These are phyloP conservation scores for Pestalotiopsis sp. DNA, from an alignment of 2,329 filamentous ascomycete species.

Conservation along the genomic window DNA sequence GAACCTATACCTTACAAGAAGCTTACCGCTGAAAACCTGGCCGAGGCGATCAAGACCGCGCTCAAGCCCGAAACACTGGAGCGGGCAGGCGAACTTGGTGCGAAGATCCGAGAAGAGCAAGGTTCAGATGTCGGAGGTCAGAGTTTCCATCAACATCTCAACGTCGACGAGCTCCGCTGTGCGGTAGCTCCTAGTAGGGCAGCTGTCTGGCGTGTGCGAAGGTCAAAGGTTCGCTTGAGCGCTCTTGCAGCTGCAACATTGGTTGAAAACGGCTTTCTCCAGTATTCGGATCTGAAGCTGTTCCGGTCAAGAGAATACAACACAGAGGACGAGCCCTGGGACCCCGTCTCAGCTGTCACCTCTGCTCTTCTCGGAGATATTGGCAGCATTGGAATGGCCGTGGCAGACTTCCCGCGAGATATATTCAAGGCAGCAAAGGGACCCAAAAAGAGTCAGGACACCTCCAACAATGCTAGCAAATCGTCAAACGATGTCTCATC, in stretches of 20 bases:
- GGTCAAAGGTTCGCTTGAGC: conserved; percentile 69
- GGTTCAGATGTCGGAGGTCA: conserved; percentile 66
- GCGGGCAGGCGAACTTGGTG: conserved; percentile 60
- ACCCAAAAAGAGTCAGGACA: conserved; percentile 19
- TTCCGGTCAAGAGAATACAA: conserved; percentile 67
- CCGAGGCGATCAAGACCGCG: conserved; percentile 64
- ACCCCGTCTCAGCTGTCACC: conserved; percentile 78
- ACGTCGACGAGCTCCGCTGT: conserved; percentile 70
- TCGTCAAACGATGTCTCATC: conserved; percentile 13
- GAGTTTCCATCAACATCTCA: conserved; percentile 72
- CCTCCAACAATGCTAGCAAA: conserved; percentile 21
- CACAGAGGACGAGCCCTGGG: conserved; percentile 76
- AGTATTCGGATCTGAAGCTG: conserved; percentile 74
- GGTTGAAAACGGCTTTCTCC: conserved; percentile 64
- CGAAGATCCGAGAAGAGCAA: conserved; percentile 67
- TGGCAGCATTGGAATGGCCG: conserved; percentile 77
- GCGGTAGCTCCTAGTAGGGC: conserved; percentile 67
- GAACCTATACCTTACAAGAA: conserved; percentile 70
- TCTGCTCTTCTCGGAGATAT: conserved; percentile 83
- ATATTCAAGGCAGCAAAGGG: conserved; percentile 46
- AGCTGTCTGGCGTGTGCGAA: conserved; percentile 76
- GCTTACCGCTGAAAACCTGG: conserved; percentile 67
- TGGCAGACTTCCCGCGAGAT: conserved; percentile 72
- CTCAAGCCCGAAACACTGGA: conserved; percentile 61
- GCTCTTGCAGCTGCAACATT: conserved; percentile 73